A percentile compares a stretch with the other conserved stretches of the same genome.
Conservation (phyloP, 1,284 basidiomycete species). For the Vanrija humicola region DNA sequence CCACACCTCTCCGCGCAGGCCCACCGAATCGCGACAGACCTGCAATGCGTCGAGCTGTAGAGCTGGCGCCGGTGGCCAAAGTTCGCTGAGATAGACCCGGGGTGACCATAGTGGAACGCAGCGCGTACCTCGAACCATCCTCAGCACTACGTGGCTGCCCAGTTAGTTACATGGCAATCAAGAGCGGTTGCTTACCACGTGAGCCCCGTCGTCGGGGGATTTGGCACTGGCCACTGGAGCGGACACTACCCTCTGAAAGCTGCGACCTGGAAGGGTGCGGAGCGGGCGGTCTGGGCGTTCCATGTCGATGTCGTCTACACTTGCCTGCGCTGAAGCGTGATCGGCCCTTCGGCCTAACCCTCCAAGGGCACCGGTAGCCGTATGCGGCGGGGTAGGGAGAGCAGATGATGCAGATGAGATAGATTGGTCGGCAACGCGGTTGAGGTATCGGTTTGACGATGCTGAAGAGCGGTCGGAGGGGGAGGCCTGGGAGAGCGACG, state of each 20-base stretch:
- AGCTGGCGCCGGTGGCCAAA: slow-evolving; percentile 16
- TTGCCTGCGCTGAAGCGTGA: background rate
- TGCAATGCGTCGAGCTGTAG: slow-evolving; percentile 30
- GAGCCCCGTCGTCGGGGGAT: background rate
- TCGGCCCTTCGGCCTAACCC: too few relatives aligned
- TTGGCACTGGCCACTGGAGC: slow-evolving; percentile 18
- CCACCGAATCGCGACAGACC: slow-evolving; percentile 43
- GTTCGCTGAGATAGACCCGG: slow-evolving; percentile 33
- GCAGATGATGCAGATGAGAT: slow-evolving; percentile 25
- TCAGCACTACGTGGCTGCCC: background rate
- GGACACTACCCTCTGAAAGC: slow-evolving; percentile 34
- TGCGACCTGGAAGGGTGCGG: slow-evolving; percentile 15
- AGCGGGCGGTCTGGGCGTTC: slow-evolving; percentile 1
- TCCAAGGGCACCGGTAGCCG: too few relatives aligned
- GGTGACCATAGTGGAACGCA: slow-evolving; percentile 19
- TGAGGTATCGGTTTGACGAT: slow-evolving; percentile 24
- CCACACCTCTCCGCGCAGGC: slow-evolving; percentile 35
- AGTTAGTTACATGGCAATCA: background rate
- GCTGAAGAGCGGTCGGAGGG: slow-evolving; percentile 26
- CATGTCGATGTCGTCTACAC: background rate
- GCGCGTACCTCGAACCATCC: background rate
- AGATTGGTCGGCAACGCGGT: slow-evolving; percentile 21
- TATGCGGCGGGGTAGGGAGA: background rate
- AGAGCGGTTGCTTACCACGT: background rate
- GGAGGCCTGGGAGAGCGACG: slow-evolving; percentile 7